Base-by-base conservation (phyloP, 2,329 filamentous ascomycete species). In the Colletotrichum costaricense region DNA sequence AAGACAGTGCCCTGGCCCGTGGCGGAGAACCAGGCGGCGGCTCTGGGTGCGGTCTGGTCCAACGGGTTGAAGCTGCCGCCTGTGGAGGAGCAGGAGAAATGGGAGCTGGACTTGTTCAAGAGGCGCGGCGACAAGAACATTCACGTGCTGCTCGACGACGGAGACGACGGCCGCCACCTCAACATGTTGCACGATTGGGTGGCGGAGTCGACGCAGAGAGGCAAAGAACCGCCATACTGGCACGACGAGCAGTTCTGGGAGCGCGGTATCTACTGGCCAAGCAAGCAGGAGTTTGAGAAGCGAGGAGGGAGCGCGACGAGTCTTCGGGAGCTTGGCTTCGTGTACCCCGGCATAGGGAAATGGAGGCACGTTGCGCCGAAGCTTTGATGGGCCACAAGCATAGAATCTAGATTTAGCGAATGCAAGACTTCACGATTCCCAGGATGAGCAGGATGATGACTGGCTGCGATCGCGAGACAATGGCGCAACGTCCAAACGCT, bases 1-100 rank as follows among this genome's bases (percentile, higher is more conserved):
- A 93, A 93, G 76, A 90, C 97, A n/a, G 93, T 97, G n/a, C 96
- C 96, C 0, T 97, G 97, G 80, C 93, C 94, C 0, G 78, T 97
- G 1, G 88, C 92, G 0, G 95, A 98, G 83, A 91, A 90, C 6
- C 95, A 98, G 82, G 91, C 91, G 1, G 93, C 95, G 0, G 89
- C 94, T 0, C 87, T 97, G 58, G 91, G 95, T 2, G 90, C 94
- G 1, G 88, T 95, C 0, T 97, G 94, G 89, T 90, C 94, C 1
- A 93, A 93, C 42, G 84, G 90, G 1, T 84, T 98, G 1, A 75
- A 82, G 0, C 84, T 98, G 9, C 95, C 95, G 0, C 79, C 89
- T 0, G 80, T 80, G 1, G 79, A 84, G 0, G 90, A 91, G 64
- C 97, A 98, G 93, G 81, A 86, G 68, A 78, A 78, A 2, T 97